Evolutionary conservation across 2,329 filamentous ascomycete species (phyloP), one percentile per base, ranked within the genome.

Genomic region (Myriosclerotinia duriaeana): DNA sequence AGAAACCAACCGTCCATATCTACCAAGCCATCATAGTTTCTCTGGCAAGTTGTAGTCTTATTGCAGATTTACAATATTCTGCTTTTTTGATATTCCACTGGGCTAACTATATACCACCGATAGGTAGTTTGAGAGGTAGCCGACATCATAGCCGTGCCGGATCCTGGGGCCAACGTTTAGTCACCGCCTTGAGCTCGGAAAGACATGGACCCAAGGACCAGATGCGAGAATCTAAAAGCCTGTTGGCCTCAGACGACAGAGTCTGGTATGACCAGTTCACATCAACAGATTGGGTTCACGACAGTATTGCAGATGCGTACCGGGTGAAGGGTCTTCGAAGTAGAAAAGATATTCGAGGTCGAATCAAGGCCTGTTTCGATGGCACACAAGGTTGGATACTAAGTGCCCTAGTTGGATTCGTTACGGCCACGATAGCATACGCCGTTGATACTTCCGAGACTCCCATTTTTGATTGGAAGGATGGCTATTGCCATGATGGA

Each of bases 201-300:
- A 80, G 82, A 69, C 84, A 83, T 73, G 76, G 72, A 59, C 72
- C 73, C 59, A 78, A 76, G 36, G 70, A 74, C 22, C 70, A 71
- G 3, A 72, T 89, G 78, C 78, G 82, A 69, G 87, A 89, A 69
- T 88, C 88, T 59, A 90, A 88, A 74, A 80, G 83, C 44, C 88
- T 87, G 5, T 79, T 90, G 12, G 89, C 87, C 72, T 81, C 89
- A 61, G 91, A 97, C 75, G 93, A 98, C 72, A 88, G 95, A 68
- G 90, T 96, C 12, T 98, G 95, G 95, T 98, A 98, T 79, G 95
- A 99, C 80, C 95, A 99, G 78, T 97, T 97, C 75, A 97, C 93
- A 7, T 96, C 92, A 8, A 97, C 92, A 65, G 94, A 99, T 78
- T 99, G 95, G 95, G 93, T 99, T 0, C 94, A 97, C 76, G 95